Base-by-base conservation (phyloP, 805 yeast species). In the Zygotorulaspora danielsina region DNA sequence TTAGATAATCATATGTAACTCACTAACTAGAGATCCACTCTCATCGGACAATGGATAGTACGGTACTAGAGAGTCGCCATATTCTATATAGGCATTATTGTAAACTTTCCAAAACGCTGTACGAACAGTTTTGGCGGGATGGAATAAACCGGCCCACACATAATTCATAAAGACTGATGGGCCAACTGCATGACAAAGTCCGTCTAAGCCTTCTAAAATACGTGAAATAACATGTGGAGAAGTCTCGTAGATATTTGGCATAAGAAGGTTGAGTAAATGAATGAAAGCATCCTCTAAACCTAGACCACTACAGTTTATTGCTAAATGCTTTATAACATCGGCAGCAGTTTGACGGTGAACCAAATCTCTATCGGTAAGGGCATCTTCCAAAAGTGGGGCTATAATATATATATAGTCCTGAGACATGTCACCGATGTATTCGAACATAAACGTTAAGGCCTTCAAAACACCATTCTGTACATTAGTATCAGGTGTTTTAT, bases 271-370 rank as follows among this genome's bases (percentile, higher is more conserved):
- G 54, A 93, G 65, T 42, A 80, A 74, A 59, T 93, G 96, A 8
- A 86, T 58, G 66, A 93, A 87, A 0, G 87, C 84, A 48, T 82
- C 94, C 49, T 86, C 95, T 40, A 73, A 70, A 0, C 89, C 88
- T 3, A 69, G 56, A 0, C 96, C 96, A 18, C 73, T 65, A 54
- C 90, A 79, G 12, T 88, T 81, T 22, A 88, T 59, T 0, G 96
- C 87, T 59, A 93, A 69, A 50, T 87, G 94, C 55, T 77, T 78
- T 1, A 87, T 78, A 1, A 86, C 94, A 1, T 86, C 79, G 0
- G 97, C 86, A 0, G 96, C 97, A 0, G 96, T 90, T 61, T 93
- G 99, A 33, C 98, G 74, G 55, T 89, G 96, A 4, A 90, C 97
- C 34, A 79, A 80, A 58, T 88, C 97, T 41, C 96, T 71, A 57